Evolutionary conservation across 345 rosid genomes (phyloP), one percentile per base, ranked within the genome.

Genomic region (Salix exigua): DNA sequence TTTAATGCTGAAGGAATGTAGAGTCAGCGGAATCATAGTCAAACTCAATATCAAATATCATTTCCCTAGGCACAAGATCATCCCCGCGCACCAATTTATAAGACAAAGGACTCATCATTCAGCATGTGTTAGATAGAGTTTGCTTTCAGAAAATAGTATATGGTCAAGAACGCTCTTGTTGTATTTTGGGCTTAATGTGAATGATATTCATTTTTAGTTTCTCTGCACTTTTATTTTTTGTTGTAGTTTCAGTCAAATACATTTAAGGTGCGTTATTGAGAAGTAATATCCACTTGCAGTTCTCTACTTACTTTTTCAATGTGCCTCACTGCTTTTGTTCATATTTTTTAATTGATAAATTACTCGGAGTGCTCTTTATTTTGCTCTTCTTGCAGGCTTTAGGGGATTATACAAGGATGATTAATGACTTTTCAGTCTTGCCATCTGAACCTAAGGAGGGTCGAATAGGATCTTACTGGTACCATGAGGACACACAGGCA

Each of bases 381-480:
- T 35, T 13, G 67, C 61, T 61, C 44, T 12, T 70, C 61, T 46
- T 83, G 73, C 79, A 96, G 99, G 98, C 97, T 51, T 83, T 94
- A 80, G 99, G 98, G 74, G 94, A 92, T 78, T 96, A 90, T 75
- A 96, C 97, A 6, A 90, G 88, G 88, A 89, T 87, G 89, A 90
- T 96, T 77, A 90, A 77, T 82, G 97, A 96, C 80, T 96, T 96
- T 69, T 79, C 95, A 18, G 87, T 90, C 30, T 87, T 96, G 46
- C 98, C 98, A 74, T 68, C 89, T 61, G 94, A 87, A 70, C 88
- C 92, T 17, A 94, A 83, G 88, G 98, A 94, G 82, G 99, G 99
- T 38, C 83, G 89, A 66, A 82, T 88, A 9, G 92, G 91, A 62
- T 73, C 90, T 1, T 91, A 91, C 35, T 94, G 92, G 93, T 96